Base-by-base conservation (phyloP, 768 basidiomycete genomes). In the Mycena maculata region DNA sequence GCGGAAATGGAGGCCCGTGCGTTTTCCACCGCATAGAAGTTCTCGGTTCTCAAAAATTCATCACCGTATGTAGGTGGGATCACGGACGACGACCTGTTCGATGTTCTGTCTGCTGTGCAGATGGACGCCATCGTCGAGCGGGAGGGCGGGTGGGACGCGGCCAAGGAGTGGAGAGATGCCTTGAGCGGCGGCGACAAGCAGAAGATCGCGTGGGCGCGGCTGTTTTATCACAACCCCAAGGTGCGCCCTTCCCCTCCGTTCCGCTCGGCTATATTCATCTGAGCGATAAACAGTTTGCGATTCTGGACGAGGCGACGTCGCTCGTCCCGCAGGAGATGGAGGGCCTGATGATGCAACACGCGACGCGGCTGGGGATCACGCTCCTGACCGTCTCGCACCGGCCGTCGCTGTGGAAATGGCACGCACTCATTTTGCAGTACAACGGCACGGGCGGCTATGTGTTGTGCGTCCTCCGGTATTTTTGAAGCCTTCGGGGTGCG, bases 151-250 rank as follows among this genome's bases (percentile, higher is more conserved):
- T 98, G 96, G 96, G 92, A 93, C 73, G 83, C 85, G 10, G 84
- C 87, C n/a, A 86, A 90, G 52, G 97, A 98, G 74, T 99, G 97
- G 97, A 87, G 94, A 68, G 96, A 98, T 76, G 88, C 93, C 3
- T 80, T 99, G 36, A 95, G 93, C 74, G 96, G 97, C 1, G 96
- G 96, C 22, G 97, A 98, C 77, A 95, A 99, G 77, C 96, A 99
- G 80, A 91, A 96, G 80, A 92, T 99, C 63, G 97, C 97, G 0
- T 98, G 97, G 95, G 97, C 95, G 15, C 83, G 97, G 71, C 78
- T 99, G 71, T 99, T 98, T 76, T 99, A 99, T 77, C 97, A 99
- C 75, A 83, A 86, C 63, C 97, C 97, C 12, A 96, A 95, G 86
- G 95, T 90, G 12, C 23, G 27, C 25, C 8, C 23, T 38, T 48